Evolutionary conservation across 176 grass and related monocot species (phyloP).

Genomic region (Panicum miliaceum): DNA sequence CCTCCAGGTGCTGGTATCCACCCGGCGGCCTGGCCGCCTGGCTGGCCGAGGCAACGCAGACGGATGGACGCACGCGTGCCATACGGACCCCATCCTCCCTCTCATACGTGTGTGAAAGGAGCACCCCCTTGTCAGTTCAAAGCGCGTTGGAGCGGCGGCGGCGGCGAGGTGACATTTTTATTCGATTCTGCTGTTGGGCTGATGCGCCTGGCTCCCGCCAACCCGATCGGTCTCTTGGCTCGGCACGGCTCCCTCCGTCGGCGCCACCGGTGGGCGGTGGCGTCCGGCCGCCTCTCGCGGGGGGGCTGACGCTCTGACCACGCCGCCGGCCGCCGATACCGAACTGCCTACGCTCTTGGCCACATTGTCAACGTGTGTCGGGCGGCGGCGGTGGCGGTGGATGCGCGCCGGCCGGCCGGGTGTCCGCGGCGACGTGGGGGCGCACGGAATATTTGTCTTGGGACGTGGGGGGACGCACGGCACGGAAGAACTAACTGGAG

Average conservation of each 20-base stretch:
- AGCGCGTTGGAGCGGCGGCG: not conserved
- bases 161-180: not conserved
- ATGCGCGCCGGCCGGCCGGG: not conserved
- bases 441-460: slow-evolving; percentile 14
- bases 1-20: slow-evolving; percentile 22
- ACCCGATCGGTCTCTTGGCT: not conserved
- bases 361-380: slow-evolving; percentile 32
- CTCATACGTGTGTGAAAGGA: not conserved
- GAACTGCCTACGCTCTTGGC: not conserved
- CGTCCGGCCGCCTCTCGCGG: slow-evolving; percentile 21
- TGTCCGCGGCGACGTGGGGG: not conserved
- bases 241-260: not conserved
- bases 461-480: not conserved
- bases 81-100: not conserved
- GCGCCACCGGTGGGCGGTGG: not conserved
- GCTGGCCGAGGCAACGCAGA: slow-evolving; percentile 12
- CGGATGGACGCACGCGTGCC: not conserved
- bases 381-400: not conserved
- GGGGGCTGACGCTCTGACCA: not conserved
- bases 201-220: not conserved
- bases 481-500: not conserved
- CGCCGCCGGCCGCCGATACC: not conserved
- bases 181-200: slow-evolving; percentile 9
- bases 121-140: slow-evolving; percentile 23
- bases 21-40: not conserved